Conservation (phyloP, 2,329 filamentous ascomycete genomes). For the Exophiala phaeomuriformis region DNA sequence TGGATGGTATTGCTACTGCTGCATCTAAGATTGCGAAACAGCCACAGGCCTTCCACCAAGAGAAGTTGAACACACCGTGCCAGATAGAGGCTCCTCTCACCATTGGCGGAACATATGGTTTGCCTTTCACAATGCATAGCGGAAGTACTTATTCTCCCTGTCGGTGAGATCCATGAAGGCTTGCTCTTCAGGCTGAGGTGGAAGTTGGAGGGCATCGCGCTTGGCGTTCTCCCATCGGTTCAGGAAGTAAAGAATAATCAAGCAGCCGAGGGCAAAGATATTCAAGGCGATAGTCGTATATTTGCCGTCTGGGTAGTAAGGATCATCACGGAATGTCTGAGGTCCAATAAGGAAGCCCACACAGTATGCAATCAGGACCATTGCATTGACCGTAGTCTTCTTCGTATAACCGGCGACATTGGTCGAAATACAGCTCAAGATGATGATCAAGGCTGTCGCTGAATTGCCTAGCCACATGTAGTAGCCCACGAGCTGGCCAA, state of each 20-base stretch:
- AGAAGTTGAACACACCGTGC: too few species aligned
- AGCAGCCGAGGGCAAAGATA: neutral
- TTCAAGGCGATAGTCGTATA: conserved; percentile 36
- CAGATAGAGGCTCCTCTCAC: too few species aligned
- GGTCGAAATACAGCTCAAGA: conserved; percentile 46
- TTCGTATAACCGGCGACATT: conserved; percentile 52
- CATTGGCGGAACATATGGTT: too few species aligned
- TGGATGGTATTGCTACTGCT: too few species aligned
- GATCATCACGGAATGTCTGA: conserved; percentile 48
- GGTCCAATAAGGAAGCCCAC: conserved; percentile 47
- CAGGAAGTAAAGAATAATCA: conserved; percentile 24
- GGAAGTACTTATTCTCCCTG: conserved; percentile 32
- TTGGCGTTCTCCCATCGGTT: conserved; percentile 50
- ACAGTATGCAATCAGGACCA: conserved; percentile 49
- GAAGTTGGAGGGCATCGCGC: conserved; percentile 38
- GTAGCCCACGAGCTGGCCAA: conserved; percentile 48
- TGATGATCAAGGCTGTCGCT: conserved; percentile 47
- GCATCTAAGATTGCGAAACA: too few species aligned
- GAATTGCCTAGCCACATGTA: conserved; percentile 53
- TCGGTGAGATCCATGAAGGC: conserved; percentile 33
- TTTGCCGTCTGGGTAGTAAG: conserved; percentile 44
- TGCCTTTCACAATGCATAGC: conserved; percentile 26
- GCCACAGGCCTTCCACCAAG: too few species aligned
- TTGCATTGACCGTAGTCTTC: conserved; percentile 47
- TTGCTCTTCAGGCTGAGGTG: conserved; percentile 3